phyloP scores from a whole-genome alignment of 208 protist genomes.

The Leishmania gerbilli region DNA sequence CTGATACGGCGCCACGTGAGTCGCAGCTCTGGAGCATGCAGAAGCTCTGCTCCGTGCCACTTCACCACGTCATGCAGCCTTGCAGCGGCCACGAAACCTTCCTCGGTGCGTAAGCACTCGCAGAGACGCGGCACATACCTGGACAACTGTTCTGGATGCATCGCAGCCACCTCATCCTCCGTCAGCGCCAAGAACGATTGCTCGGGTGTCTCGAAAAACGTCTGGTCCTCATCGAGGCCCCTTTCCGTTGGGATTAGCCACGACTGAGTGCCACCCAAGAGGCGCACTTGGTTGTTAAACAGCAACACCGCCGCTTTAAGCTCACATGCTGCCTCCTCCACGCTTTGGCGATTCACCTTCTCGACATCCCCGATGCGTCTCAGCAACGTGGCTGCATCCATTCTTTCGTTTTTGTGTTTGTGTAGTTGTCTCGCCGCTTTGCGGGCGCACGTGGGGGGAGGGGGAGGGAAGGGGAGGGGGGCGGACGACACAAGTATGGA shows the following conservation, averaged over 20 bases:
- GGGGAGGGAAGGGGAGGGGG: too few species aligned
- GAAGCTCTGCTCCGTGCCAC: background rate
- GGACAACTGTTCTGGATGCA: conserved; percentile 2
- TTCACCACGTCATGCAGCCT: conserved; percentile 2
- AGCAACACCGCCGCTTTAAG: conserved; percentile 9
- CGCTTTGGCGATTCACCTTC: conserved; percentile 4
- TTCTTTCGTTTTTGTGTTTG: background rate
- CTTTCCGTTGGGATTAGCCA: background rate
- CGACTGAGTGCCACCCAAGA: conserved; percentile 14
- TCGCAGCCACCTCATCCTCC: conserved; percentile 1
- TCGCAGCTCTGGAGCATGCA: conserved; percentile 12
- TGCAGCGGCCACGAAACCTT: background rate
- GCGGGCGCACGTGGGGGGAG: background rate
- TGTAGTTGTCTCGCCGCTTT: background rate
- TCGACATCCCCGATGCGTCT: conserved; percentile 6
- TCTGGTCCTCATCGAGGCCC: background rate
- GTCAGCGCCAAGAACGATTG: conserved; percentile 2
- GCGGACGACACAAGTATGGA: too few species aligned
- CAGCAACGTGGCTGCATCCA: conserved; percentile 27
- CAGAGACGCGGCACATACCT: conserved; percentile 1
- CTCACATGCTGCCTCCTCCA: conserved; percentile 11
- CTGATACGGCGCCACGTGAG: conserved; percentile 19
- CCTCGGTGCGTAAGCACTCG: conserved; percentile 7
- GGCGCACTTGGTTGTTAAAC: conserved; percentile 27
- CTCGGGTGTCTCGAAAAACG: background rate